These are phyloP conservation scores for Colletotrichum tropicicola DNA, from an alignment of 2,329 filamentous ascomycete species.

Conservation along the genomic window DNA sequence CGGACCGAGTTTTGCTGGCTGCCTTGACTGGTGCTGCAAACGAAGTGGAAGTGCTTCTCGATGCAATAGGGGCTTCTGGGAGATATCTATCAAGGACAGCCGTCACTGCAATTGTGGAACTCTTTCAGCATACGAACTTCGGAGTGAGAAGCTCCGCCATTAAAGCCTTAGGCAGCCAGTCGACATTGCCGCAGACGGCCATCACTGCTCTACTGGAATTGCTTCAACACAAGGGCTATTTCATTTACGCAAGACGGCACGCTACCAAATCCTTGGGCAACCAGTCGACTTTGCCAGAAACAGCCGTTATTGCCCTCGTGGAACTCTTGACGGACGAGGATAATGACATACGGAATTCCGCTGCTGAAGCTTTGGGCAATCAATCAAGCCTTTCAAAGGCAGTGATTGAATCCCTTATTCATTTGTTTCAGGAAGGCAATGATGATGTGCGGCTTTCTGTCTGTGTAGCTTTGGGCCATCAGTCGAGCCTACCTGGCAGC, in stretches of 20 bases:
- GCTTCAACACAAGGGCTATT: too few relatives aligned
- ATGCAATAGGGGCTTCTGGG: background rate
- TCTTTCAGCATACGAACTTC: background rate
- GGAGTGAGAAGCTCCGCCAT: background rate
- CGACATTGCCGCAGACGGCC: background rate
- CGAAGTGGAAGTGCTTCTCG: background rate
- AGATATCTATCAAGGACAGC: background rate
- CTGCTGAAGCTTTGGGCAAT: background rate
- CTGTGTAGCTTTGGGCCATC: too few relatives aligned
- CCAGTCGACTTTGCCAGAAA: too few relatives aligned
- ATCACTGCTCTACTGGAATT: background rate
- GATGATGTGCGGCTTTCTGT: too few relatives aligned
- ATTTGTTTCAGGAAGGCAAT: background rate
- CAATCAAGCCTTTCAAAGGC: background rate
- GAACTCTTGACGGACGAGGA: background rate
- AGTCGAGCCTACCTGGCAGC: too few relatives aligned
- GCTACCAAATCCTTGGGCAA: too few relatives aligned
- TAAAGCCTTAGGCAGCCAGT: background rate
- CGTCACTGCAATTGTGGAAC: background rate
- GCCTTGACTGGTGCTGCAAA: slow-evolving; percentile 9
- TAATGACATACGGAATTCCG: background rate
- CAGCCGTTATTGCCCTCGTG: background rate
- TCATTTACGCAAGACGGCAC: too few relatives aligned
- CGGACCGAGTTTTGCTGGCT: slow-evolving; percentile 27
- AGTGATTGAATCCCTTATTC: background rate